These are phyloP conservation scores for Setaria italica DNA, from an alignment of 202 grass and related monocot genomes.

Conservation along the genomic window DNA sequence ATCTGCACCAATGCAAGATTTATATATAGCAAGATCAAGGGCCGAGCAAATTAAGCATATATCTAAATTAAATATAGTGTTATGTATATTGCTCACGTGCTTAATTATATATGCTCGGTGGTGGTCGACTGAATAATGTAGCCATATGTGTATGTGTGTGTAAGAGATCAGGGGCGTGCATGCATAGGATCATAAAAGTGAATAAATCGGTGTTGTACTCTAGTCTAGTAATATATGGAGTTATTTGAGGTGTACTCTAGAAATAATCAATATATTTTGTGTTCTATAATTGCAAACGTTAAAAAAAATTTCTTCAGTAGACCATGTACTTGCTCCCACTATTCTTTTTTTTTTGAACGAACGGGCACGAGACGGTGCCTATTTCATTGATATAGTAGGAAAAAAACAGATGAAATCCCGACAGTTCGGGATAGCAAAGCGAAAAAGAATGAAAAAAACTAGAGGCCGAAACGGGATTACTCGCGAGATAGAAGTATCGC, in stretches of 20 bases:
- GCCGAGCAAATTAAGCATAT: not conserved
- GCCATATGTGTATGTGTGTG: not conserved
- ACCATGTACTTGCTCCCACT: not conserved
- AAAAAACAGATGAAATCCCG: no score
- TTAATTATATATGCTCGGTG: not conserved
- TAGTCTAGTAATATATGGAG: not conserved
- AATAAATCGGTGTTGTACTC: not conserved
- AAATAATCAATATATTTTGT: not conserved
- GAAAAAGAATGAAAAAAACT: no score
- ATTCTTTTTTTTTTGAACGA: no score
- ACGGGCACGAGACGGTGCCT: no score
- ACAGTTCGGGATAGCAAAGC: no score
- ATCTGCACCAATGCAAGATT: not conserved
- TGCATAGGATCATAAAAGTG: not conserved
- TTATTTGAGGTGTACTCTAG: not conserved
- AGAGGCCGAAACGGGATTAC: no score
- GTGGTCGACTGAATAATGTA: conserved; percentile 18
- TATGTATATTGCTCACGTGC: not conserved
- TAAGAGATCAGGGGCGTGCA: conserved; percentile 21
- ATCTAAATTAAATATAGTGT: not conserved
- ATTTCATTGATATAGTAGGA: no score
- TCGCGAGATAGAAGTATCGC: no score
- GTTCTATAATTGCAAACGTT: not conserved
- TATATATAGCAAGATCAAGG: not conserved
- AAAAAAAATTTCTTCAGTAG: not conserved